phyloP scores from a whole-genome alignment of 805 yeast genomes.

The Komagataella pastoris region DNA sequence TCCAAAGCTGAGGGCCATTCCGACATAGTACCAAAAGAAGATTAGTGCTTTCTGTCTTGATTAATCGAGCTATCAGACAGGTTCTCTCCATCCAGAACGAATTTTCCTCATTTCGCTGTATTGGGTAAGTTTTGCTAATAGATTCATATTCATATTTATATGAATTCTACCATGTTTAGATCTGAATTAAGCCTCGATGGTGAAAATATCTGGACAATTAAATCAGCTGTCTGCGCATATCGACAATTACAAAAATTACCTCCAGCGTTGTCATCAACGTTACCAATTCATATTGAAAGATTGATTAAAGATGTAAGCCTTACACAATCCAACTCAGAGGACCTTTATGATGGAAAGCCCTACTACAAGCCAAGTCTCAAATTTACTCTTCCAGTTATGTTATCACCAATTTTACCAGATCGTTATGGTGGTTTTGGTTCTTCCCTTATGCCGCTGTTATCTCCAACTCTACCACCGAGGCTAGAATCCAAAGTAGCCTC shows the following conservation, averaged over 20 bases:
- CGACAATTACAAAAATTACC: not conserved
- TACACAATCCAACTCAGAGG: not conserved
- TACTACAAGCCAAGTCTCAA: not conserved
- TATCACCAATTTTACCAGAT: not conserved
- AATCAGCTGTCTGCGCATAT: not conserved
- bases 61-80: not conserved
- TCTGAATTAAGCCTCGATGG: not conserved
- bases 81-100: not conserved
- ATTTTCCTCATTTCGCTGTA: not conserved
- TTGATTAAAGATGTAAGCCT: not conserved
- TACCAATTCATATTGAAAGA: not conserved
- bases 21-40: not conserved
- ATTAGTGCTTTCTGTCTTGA: not conserved
- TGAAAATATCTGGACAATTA: not conserved
- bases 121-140: not conserved
- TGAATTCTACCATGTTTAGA: not conserved
- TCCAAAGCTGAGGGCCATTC: constrained; percentile 45
- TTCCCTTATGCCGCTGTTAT: constrained; percentile 2
- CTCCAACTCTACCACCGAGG: not conserved
- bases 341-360: not conserved
- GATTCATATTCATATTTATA: not conserved
- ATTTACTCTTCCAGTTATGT: not conserved
- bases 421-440: not conserved
- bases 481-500: not conserved
- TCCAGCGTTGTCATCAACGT: not conserved